Evolutionary conservation across 1,284 basidiomycete genomes (phyloP).

Genomic region (Ceratobasidium sp.): DNA sequence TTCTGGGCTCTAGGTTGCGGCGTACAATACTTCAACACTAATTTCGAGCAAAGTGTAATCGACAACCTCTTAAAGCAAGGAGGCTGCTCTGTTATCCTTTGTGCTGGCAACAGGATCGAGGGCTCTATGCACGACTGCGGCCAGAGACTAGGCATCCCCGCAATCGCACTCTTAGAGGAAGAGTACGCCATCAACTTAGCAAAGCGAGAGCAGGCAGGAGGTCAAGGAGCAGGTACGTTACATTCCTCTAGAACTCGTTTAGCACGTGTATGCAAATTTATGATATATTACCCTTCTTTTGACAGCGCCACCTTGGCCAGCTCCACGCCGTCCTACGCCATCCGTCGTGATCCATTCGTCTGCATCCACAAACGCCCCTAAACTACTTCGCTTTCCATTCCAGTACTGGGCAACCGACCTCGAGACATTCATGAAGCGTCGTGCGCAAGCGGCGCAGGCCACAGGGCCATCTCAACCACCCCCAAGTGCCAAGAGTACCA

Average conservation of each 20-base stretch:
- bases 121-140: background rate
- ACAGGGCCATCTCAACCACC: background rate
- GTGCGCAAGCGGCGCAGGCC: too few species aligned
- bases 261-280: background rate
- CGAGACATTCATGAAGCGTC: background rate
- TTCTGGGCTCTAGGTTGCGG: constrained; percentile 10
- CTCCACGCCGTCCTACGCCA: background rate
- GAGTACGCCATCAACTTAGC: background rate
- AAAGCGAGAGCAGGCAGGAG: background rate
- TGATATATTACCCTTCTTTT: background rate
- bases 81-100: background rate
- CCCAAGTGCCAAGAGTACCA: background rate
- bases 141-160: background rate
- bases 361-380: background rate
- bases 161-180: background rate
- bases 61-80: background rate
- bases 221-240: background rate
- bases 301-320: background rate
- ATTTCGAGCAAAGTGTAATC: background rate
- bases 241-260: background rate
- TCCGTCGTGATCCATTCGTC: background rate
- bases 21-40: background rate
- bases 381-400: constrained; percentile 2
- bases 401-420: constrained; percentile 21
- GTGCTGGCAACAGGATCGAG: background rate